Base-by-base conservation (phyloP, 2,329 filamentous ascomycete genomes). In the Colletotrichum spaethianum region DNA sequence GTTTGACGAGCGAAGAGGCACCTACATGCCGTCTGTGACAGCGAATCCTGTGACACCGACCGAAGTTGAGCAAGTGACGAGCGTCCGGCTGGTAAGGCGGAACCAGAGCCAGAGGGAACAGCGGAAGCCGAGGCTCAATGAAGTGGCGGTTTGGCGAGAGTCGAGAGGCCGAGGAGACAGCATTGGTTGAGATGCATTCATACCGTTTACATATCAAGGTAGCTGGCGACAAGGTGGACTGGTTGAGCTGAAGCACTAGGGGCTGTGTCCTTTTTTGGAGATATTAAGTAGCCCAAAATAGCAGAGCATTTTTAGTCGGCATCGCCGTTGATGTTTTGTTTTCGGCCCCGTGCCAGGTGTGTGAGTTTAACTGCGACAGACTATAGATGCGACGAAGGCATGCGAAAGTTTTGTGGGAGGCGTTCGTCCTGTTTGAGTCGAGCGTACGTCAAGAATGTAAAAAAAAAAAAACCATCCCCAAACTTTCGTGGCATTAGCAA, bases 1-100 rank as follows among this genome's bases (percentile, higher is more conserved):
- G 46, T 9, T n/a, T 11, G 28, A 36, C 18, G 55, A 33, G 46
- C 23, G 44, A 31, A 60, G 38, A 20, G 38, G 28, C 31, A 61
- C 28, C 16, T n/a, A 6, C 36, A 55, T 16, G 59, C 31, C 66
- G 26, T 20, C 36, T 33, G 42, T 23, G 23, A 38, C 44, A 42
- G n/a, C 36, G 20, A 28, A 40, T 16, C 23, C n/a, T 23, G 53
- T n/a, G 42, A n/a, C 33, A 50, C 33, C 14, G 60, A 14, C 42
- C 20, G n/a, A 46, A 16, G 11, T 28, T 20, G 67, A 40, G 48
- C 61, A 26, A n/a, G 63, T 72, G 55, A 74, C 73, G 18, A 75
- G 73, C 40, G 68, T 75, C 11, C 64, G 72, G 48, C 68, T 75
- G 60, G 72, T 75, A 20, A 67, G 63, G 46, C 68, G 68, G 16